Conservation (phyloP, 1,139 yeast species). For the Pichia sp. region DNA sequence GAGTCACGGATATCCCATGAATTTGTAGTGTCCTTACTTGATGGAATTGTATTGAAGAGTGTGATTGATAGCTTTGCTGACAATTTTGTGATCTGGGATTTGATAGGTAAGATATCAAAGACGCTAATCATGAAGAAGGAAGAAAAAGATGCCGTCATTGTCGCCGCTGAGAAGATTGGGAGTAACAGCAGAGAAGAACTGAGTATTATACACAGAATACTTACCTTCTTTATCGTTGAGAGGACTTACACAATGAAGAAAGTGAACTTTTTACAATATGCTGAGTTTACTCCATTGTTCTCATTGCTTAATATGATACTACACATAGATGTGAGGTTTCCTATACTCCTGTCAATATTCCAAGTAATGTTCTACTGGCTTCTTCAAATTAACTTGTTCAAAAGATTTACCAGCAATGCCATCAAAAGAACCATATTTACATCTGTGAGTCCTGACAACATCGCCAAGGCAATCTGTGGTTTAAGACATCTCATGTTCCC, state of each 20-base stretch:
- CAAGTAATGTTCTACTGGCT: conserved; percentile 1
- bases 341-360: conserved; percentile 5
- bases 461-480: conserved; percentile 11
- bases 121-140: background rate
- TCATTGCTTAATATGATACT: conserved; percentile 8
- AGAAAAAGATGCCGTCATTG: too few relatives aligned
- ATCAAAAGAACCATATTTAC: conserved; percentile 19
- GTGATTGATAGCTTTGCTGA: conserved; percentile 36
- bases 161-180: too few relatives aligned
- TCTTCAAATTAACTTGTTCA: conserved; percentile 13
- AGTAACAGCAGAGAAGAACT: too few relatives aligned
- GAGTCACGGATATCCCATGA: conserved; percentile 32
- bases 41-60: conserved; percentile 35
- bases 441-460: conserved; percentile 15
- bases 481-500: conserved; percentile 25
- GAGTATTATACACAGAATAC: conserved; percentile 2
- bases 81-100: conserved; percentile 38
- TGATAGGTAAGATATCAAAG: conserved; percentile 29
- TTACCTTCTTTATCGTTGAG: conserved; percentile 5
- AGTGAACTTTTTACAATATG: conserved; percentile 1
- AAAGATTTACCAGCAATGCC: conserved; percentile 19
- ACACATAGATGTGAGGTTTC: conserved; percentile 1
- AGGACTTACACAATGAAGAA: conserved; percentile 1
- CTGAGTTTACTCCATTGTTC: conserved; percentile 15
- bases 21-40: conserved; percentile 33